These are phyloP conservation scores for Hanseniaspora lindneri DNA, from an alignment of 805 yeast species.

Conservation along the genomic window DNA sequence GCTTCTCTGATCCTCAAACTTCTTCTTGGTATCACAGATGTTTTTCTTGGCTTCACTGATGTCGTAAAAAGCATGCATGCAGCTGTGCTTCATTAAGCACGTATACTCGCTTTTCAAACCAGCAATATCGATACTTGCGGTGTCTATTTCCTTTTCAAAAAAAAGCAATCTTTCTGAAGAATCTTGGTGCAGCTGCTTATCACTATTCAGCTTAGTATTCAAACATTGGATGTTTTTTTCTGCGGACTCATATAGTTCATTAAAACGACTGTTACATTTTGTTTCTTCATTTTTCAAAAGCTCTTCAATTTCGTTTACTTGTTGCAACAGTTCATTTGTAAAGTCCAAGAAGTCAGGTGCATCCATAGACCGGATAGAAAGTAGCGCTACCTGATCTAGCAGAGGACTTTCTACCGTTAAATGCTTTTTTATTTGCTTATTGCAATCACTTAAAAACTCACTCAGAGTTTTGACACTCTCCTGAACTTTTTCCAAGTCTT, in stretches of 20 bases:
- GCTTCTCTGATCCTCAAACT: too few relatives aligned
- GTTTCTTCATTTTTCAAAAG: background rate
- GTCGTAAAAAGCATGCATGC: too few relatives aligned
- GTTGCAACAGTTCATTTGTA: background rate
- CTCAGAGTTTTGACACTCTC: background rate
- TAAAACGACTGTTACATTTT: background rate
- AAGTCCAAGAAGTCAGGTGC: background rate
- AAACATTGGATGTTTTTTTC: too few relatives aligned
- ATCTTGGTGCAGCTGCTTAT: too few relatives aligned
- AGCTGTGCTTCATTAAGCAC: too few relatives aligned
- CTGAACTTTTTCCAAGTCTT: background rate
- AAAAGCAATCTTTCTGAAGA: background rate
- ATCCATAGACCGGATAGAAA: background rate
- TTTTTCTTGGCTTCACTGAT: too few relatives aligned
- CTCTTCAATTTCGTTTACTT: background rate
- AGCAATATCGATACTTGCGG: too few relatives aligned
- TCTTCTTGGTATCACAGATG: too few relatives aligned
- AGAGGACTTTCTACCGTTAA: background rate
- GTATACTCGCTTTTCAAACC: too few relatives aligned
- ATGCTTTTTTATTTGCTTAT: background rate
- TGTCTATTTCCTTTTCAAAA: background rate
- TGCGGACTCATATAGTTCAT: too few relatives aligned
- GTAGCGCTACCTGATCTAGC: background rate
- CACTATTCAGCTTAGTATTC: too few relatives aligned
- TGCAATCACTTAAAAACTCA: too few relatives aligned